Evolutionary conservation across 2,329 filamentous ascomycete species (phyloP).

Genomic region (Botryotinia narcissicola): DNA sequence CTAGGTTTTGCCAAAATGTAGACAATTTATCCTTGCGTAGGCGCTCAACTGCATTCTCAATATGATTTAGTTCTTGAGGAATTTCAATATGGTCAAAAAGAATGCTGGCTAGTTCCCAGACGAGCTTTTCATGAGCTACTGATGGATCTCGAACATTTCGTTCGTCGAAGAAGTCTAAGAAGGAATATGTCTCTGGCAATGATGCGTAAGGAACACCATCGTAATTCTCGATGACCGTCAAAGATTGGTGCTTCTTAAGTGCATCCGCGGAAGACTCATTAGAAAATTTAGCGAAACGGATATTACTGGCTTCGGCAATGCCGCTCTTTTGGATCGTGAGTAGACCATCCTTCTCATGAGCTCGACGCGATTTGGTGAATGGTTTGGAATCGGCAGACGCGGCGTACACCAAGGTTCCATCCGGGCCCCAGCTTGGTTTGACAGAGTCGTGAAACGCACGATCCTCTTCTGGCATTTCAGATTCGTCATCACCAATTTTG

Average conservation of each 20-base stretch:
- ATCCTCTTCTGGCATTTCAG: constrained; percentile 61
- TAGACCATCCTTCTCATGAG: constrained; percentile 43
- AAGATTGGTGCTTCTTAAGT: constrained; percentile 53
- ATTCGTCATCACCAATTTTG: constrained; percentile 63
- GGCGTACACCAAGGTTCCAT: constrained; percentile 68
- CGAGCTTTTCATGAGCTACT: constrained; percentile 63
- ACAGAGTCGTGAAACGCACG: constrained; percentile 67
- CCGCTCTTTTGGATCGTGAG: constrained; percentile 55
- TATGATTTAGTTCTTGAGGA: constrained; percentile 42
- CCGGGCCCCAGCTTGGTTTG: constrained; percentile 76
- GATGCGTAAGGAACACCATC: constrained; percentile 60
- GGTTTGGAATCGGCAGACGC: constrained; percentile 43
- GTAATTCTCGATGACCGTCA: constrained; percentile 52
- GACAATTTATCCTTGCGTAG: constrained; percentile 64
- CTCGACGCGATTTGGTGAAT: constrained; percentile 34
- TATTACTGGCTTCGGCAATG: constrained; percentile 61
- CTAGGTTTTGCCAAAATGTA: constrained; percentile 62
- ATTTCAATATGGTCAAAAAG: constrained; percentile 72
- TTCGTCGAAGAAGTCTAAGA: constrained; percentile 49
- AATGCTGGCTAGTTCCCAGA: constrained; percentile 85
- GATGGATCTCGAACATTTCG: constrained; percentile 44
- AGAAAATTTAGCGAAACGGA: constrained; percentile 63
- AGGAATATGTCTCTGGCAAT: constrained; percentile 46
- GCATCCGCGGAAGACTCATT: constrained; percentile 57
- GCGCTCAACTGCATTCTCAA: constrained; percentile 40